Conservation (phyloP, 2,329 filamentous ascomycete genomes). For the Coniochaeta ligniaria region DNA sequence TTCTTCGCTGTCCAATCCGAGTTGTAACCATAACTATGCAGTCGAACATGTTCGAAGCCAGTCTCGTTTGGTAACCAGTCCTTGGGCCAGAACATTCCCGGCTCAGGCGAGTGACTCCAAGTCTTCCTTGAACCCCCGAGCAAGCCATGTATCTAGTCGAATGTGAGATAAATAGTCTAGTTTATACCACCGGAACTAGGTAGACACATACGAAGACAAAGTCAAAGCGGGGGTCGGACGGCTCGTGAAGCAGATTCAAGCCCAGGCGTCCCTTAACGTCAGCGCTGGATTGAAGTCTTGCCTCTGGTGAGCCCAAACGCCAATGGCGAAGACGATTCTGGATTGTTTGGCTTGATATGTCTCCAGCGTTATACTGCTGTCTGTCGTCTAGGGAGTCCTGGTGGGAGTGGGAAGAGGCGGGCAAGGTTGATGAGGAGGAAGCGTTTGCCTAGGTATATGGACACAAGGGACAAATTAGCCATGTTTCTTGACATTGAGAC, state of each 20-base stretch:
- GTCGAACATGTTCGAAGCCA: slow-evolving; percentile 18
- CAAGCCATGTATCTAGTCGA: slow-evolving; percentile 26
- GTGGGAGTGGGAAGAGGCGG: not conserved
- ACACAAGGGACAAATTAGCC: too few relatives aligned
- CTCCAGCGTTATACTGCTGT: not conserved
- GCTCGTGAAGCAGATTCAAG: not conserved
- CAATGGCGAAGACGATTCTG: not conserved
- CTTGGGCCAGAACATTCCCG: slow-evolving; percentile 29
- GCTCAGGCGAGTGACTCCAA: slow-evolving; percentile 27
- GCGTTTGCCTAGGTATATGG: not conserved
- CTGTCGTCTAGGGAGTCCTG: not conserved
- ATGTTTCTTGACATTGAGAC: too few relatives aligned
- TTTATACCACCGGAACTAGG: not conserved
- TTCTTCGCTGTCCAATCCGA: slow-evolving; percentile 7
- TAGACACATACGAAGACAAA: not conserved
- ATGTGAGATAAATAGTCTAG: not conserved
- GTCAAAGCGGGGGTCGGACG: not conserved
- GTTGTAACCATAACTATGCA: slow-evolving; percentile 22
- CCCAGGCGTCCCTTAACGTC: not conserved
- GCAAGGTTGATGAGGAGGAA: not conserved
- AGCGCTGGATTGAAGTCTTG: not conserved
- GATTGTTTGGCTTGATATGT: not conserved
- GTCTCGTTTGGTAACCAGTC: slow-evolving; percentile 27
- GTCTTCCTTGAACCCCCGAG: slow-evolving; percentile 31
- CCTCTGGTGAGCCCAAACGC: not conserved